Conservation (phyloP, 2,329 filamentous ascomycete genomes). For the Alternaria infectoria region DNA sequence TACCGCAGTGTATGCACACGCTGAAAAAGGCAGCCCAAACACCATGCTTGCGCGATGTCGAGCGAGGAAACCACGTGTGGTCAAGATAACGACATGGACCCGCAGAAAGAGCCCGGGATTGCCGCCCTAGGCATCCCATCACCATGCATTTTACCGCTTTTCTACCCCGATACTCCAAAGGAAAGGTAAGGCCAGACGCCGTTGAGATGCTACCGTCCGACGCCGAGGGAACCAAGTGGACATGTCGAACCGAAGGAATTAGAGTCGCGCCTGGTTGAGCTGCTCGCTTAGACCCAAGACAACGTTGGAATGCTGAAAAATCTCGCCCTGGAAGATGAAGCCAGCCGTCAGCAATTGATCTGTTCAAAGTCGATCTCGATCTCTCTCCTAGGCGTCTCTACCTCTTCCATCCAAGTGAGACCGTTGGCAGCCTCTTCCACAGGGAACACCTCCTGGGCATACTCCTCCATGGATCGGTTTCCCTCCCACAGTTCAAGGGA, state of each 20-base stretch:
- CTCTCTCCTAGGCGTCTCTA: constrained; percentile 47
- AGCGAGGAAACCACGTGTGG: constrained; percentile 3
- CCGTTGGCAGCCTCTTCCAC: constrained; percentile 95
- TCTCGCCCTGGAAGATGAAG: constrained; percentile 38
- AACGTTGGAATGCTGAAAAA: constrained; percentile 32
- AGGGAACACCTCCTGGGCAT: constrained; percentile 90
- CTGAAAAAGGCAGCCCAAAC: constrained; percentile 38
- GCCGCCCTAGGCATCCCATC: constrained; percentile 8
- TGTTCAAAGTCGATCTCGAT: constrained; percentile 45
- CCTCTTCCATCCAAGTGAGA: constrained; percentile 83
- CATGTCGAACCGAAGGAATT: constrained; percentile 24
- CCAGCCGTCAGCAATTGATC: constrained; percentile 46
- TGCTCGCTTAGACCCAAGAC: constrained; percentile 41
- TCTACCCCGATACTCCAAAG: constrained; percentile 24
- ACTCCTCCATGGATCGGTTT: constrained; percentile 88
- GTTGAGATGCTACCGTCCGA: constrained; percentile 15
- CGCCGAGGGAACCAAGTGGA: constrained; percentile 19
- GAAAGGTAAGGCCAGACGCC: constrained; percentile 12
- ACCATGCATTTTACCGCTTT: constrained; percentile 28
- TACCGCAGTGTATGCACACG: constrained; percentile 31
- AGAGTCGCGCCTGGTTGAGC: constrained; percentile 43
- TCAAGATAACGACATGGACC: constrained; percentile 6
- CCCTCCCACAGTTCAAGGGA: constrained; percentile 90
- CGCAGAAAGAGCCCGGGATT: constrained; percentile 10
- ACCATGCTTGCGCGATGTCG: constrained; percentile 39